Conservation (phyloP, 1,284 basidiomycete genomes). For the Coniophora puteana region DNA sequence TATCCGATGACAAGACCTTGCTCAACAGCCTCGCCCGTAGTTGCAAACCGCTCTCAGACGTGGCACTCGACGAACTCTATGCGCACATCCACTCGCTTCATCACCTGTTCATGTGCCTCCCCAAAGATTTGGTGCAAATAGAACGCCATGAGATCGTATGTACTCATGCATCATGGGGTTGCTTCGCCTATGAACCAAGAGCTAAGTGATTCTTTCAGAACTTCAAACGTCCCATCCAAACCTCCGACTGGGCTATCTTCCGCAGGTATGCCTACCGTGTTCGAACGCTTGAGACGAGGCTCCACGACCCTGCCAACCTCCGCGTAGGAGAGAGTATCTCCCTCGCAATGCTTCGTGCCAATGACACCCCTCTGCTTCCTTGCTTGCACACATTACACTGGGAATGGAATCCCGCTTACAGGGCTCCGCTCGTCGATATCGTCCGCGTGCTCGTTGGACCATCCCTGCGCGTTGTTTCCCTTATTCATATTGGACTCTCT, state of each 20-base stretch:
- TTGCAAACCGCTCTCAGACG: slow-evolving; percentile 11
- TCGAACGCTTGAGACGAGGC: slow-evolving; percentile 16
- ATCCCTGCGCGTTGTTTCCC: no score
- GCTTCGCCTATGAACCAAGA: no score
- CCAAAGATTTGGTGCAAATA: no score
- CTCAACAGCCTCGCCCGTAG: not conserved
- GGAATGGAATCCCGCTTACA: not conserved
- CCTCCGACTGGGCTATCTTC: slow-evolving; percentile 17
- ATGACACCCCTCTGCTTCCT: not conserved
- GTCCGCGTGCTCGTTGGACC: no score
- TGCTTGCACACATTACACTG: not conserved
- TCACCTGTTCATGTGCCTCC: not conserved
- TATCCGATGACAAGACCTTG: slow-evolving; percentile 11
- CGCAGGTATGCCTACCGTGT: slow-evolving; percentile 18
- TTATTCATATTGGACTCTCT: no score
- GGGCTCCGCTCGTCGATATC: no score
- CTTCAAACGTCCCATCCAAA: slow-evolving; percentile 14
- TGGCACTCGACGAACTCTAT: not conserved
- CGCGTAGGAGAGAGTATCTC: not conserved
- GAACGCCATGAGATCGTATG: no score
- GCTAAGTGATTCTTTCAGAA: no score
- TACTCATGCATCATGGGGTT: no score
- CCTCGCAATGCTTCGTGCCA: not conserved
- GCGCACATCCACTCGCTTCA: slow-evolving; percentile 1
- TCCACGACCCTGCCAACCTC: not conserved